phyloP scores from a whole-genome alignment of 2,329 filamentous ascomycete genomes.

The Alternaria brassicicola region DNA sequence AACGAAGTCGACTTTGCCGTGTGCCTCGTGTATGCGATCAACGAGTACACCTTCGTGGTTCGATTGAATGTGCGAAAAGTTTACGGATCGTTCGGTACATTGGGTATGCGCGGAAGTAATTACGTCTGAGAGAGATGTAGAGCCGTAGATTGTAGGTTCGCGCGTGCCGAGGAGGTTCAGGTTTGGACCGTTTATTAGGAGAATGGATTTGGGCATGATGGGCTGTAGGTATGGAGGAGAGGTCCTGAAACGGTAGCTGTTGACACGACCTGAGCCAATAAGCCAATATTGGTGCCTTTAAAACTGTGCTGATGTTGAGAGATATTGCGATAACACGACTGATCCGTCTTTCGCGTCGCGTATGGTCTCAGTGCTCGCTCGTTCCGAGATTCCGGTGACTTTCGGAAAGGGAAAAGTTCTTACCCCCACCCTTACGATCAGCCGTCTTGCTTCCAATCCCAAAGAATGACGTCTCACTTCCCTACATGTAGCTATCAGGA shows the following conservation, averaged over 20 bases:
- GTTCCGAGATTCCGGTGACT: slow-evolving; percentile 10
- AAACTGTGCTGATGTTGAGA: not conserved
- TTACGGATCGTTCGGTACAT: slow-evolving; percentile 56
- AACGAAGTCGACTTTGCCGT: slow-evolving; percentile 65
- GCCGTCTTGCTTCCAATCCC: not conserved
- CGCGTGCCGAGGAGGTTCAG: slow-evolving; percentile 79
- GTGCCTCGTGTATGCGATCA: slow-evolving; percentile 73
- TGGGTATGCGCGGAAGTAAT: slow-evolving; percentile 58
- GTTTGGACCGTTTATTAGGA: slow-evolving; percentile 82
- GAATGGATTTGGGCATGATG: slow-evolving; percentile 57
- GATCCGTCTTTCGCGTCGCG: not conserved
- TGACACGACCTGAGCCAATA: not conserved
- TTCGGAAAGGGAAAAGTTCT: slow-evolving; percentile 18
- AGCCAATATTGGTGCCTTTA: not conserved
- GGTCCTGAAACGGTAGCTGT: not conserved
- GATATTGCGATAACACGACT: not conserved
- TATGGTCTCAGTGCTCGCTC: not conserved
- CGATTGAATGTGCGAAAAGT: slow-evolving; percentile 70
- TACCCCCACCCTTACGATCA: slow-evolving; percentile 9
- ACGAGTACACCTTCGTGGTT: slow-evolving; percentile 79
- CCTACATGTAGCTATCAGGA: not conserved
- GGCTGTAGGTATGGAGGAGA: not conserved
- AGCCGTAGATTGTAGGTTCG: slow-evolving; percentile 76
- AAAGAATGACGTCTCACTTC: not conserved
- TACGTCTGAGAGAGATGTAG: slow-evolving; percentile 69